phyloP scores from a whole-genome alignment of 2,329 filamentous ascomycete genomes.

The Claviceps sp. region DNA sequence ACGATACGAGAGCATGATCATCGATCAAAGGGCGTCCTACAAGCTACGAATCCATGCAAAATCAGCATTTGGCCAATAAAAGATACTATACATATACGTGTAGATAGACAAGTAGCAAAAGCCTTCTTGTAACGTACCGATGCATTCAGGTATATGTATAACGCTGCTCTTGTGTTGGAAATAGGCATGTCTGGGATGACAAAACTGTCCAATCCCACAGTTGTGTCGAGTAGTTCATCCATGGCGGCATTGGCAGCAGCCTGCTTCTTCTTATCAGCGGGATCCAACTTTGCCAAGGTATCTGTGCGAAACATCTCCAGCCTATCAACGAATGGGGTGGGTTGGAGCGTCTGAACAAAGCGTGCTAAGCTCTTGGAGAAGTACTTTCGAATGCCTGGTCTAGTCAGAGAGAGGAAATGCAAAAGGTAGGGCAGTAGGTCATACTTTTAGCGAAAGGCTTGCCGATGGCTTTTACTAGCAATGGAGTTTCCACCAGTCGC shows the following conservation, averaged over 20 bases:
- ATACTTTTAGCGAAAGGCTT: conserved; percentile 40
- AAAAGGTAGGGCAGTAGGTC: background rate
- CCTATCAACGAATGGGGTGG: conserved; percentile 36
- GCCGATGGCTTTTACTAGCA: conserved; percentile 39
- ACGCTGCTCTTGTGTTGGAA: conserved; percentile 63
- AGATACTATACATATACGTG: background rate
- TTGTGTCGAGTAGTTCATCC: conserved; percentile 43
- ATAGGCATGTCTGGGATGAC: conserved; percentile 51
- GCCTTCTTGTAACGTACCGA: conserved; percentile 39
- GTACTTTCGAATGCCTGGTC: conserved; percentile 30
- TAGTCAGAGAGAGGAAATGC: background rate
- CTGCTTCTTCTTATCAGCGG: conserved; percentile 37
- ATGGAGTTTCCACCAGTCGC: conserved; percentile 45
- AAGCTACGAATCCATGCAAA: conserved; percentile 38
- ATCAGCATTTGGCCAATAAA: background rate
- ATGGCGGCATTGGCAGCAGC: conserved; percentile 33
- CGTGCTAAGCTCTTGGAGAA: conserved; percentile 36
- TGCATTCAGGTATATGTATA: conserved; percentile 77
- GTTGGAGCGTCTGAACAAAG: conserved; percentile 46
- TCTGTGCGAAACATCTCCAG: conserved; percentile 46
- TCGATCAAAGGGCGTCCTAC: conserved; percentile 73
- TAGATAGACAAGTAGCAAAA: background rate
- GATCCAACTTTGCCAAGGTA: conserved; percentile 41
- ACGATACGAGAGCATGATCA: conserved; percentile 63
- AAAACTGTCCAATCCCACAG: conserved; percentile 41